A percentile compares a stretch with the other conserved stretches of the same genome.
Conservation (phyloP, 257 asterid species). For the Catharanthus roseus region DNA sequence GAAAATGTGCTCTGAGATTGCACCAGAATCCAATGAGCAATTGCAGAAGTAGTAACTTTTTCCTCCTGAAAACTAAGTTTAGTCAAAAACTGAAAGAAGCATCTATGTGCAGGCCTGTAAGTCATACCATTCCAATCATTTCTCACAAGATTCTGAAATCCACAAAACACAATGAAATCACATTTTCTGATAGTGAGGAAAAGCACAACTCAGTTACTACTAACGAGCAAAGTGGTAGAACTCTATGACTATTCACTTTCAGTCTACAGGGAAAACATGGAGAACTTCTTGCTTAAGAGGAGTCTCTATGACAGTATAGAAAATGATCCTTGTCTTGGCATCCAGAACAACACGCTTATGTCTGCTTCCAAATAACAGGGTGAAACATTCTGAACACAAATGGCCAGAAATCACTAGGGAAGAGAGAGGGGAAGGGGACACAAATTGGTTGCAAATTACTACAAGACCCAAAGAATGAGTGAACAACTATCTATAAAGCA, state of each 20-base stretch:
- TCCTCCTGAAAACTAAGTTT: background rate
- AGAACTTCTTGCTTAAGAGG: background rate
- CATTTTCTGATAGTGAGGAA: background rate
- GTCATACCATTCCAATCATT: background rate
- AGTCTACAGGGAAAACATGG: background rate
- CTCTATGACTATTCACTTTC: background rate
- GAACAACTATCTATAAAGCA: too few relatives aligned
- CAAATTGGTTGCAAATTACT: background rate
- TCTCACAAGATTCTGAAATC: background rate
- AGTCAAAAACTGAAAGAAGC: too few relatives aligned
- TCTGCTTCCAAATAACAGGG: background rate
- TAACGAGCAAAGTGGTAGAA: background rate
- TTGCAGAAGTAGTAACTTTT: too few relatives aligned
- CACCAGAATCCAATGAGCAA: background rate
- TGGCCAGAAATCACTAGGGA: too few relatives aligned
- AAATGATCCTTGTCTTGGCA: background rate
- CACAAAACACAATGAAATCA: background rate
- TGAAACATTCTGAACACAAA: too few relatives aligned
- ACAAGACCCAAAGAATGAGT: background rate
- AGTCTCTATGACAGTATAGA: background rate
- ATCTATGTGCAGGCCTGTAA: background rate
- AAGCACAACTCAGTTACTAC: background rate
- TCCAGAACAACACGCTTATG: background rate
- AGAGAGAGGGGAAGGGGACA: background rate
- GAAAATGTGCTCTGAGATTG: background rate